Base-by-base conservation (phyloP, 1,284 basidiomycete genomes). In the Sporisorium sorghi region DNA sequence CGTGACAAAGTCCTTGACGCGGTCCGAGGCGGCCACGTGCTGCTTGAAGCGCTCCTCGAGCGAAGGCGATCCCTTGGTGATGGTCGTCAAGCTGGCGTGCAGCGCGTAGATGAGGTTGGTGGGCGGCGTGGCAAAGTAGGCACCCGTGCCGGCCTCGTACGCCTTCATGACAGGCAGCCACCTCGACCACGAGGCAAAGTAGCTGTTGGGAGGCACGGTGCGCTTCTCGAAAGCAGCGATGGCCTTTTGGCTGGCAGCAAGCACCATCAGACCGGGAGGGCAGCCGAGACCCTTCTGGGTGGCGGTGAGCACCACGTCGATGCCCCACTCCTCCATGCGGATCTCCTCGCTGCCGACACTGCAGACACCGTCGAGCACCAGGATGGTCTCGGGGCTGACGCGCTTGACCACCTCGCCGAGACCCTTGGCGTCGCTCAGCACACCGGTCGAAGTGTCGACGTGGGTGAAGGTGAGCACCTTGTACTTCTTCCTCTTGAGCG, bases 331-430 rank as follows among this genome's bases (percentile, higher is more conserved):
- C 78, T 98, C 96, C 87, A 97, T 83, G 60, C 88, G 90, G 80
- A 99, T 96, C 85, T 98, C 94, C 85, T 99, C 96, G 77, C 92
- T 94, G 0, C 92, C 96, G 14, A 98, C 94, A 8, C 94, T 91
- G 87, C 97, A 99, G 30, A 99, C 97, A 43, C 90, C 93, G 84
- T 99, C 96, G 62, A 96, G 87, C 21, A 93, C 88, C 57, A 97
- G 87, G 67, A 99, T 87, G 1, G 94, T 93, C 33, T 93, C 89
- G 5, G 97, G 96, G 3, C 93, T 94, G 76, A 93, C 88, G 48
- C 88, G 87, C 80, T 88, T 89, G 58, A 96, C 92, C 5, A 90
- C 88, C 73, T 90, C 89, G 23, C 90, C 90, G 76, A 98, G 89
- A 39, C 88, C 89, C 82, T 92, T 90, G 49, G 92, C 91, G 80